Conservation (phyloP, 805 yeast genomes). For the Naumovozyma baii region DNA sequence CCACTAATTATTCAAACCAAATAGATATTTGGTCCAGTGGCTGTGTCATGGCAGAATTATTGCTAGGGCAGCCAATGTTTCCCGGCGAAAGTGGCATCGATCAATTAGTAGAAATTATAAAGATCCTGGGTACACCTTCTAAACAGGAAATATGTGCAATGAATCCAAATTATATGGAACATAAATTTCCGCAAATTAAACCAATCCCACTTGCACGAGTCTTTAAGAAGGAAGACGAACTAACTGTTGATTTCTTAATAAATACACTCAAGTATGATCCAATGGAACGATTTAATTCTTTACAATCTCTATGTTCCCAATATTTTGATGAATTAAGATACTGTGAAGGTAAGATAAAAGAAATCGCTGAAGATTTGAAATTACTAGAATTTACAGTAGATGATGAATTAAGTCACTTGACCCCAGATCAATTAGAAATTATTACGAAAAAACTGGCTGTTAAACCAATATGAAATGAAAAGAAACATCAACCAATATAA, state of each 20-base stretch:
- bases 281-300: constrained; percentile 48
- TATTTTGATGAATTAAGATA: constrained; percentile 27
- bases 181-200: constrained; percentile 81
- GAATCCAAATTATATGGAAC: constrained; percentile 97
- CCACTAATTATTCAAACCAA: constrained; percentile 90
- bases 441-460: constrained; percentile 18
- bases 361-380: constrained; percentile 10
- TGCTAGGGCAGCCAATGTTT: constrained; percentile 91
- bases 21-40: constrained; percentile 97
- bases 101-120: constrained; percentile 92
- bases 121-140: constrained; percentile 90
- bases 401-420: constrained; percentile 23
- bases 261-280: constrained; percentile 63
- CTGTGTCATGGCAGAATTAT: constrained; percentile 94
- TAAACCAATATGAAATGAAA: constrained; percentile 7
- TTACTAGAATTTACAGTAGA: constrained; percentile 23
- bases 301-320: constrained; percentile 26
- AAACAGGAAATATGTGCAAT: constrained; percentile 83
- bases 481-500: too few relatives aligned
- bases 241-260: constrained; percentile 46
- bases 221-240: constrained; percentile 42
- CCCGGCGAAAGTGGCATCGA: constrained; percentile 98
- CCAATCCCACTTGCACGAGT: constrained; percentile 65
- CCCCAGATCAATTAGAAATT: constrained; percentile 19
- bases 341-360: constrained; percentile 10